A percentile compares a stretch with the other conserved stretches of the same genome.
Evolutionary conservation across 805 yeast genomes (phyloP).

Genomic region (Ogataea kodamae): DNA sequence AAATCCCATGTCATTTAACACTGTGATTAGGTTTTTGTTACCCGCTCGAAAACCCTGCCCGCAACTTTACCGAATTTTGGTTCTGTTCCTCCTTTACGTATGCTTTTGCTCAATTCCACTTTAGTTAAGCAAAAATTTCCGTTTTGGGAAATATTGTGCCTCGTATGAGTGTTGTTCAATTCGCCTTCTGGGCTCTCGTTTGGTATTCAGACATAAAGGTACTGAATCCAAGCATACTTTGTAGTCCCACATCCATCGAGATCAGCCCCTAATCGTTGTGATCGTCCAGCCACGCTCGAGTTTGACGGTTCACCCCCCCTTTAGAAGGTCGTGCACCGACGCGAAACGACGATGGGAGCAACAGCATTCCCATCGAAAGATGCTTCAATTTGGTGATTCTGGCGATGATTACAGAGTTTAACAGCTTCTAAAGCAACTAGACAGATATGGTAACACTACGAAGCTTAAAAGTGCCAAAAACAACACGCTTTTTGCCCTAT

Average conservation of each 20-base stretch:
- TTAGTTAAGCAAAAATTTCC: conserved; percentile 20
- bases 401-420: too few species aligned
- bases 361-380: conserved; percentile 1
- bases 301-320: conserved; percentile 2
- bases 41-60: background rate
- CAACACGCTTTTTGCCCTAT: conserved; percentile 5
- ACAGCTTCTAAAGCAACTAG: background rate
- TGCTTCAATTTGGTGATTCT: too few species aligned
- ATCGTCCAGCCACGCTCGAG: too few species aligned
- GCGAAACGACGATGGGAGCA: conserved; percentile 5
- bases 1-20: too few species aligned
- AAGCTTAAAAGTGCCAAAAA: background rate
- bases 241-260: too few species aligned
- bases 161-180: too few species aligned
- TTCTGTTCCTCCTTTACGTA: background rate
- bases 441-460: background rate
- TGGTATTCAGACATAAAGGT: too few species aligned
- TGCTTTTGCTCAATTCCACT: conserved; percentile 11
- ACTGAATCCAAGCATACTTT: too few species aligned
- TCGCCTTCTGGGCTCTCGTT: too few species aligned
- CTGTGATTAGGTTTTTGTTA: too few species aligned
- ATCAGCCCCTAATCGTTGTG: too few species aligned
- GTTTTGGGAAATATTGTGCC: conserved; percentile 9
- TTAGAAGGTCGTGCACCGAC: conserved; percentile 3
- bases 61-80: background rate